Evolutionary conservation across 257 asterid genomes (phyloP), one percentile per base, ranked within the genome.

Genomic region (Anisodus acutangulus): DNA sequence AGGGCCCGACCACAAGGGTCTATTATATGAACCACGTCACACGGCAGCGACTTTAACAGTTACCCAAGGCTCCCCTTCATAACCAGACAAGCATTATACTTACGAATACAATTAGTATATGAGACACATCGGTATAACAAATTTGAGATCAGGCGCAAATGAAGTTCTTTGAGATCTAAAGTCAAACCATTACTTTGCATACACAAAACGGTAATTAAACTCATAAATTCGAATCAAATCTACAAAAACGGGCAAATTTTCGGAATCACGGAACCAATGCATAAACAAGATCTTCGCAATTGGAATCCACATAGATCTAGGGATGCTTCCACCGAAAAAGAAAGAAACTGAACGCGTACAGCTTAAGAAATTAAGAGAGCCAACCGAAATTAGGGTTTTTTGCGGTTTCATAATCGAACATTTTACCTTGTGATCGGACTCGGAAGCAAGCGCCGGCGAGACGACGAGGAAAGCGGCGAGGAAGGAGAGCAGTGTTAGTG

Each of bases 351-450:
- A 47, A 72, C 11, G 59, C 6, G 59, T 47, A 47, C 37, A 72
- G 15, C 54, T 72, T 45, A 74, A 19, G 10, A 74, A 22, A 47
- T 19, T 8, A 11, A 74, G 35, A 11, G 8, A 22, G 19, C 22
- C 4, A 31, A 53, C 49, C 26, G 49, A 78, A 7, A 78, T 78
- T 78, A 53, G 82, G 82, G 64, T 53, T 78, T 78, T 53, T 31
- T 10, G 39, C 60, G 60, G 37, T 49, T 3, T 26, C 35, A 16
- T 2, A 10, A 72, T 72, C 60, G 80, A 19, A 49, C 19, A 79
- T n/a, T 78, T 13, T 41, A 85, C 87, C 87, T 80, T 85, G 87
- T 85, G 87, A 85, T 85, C 87, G 74, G 84, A 80, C 74, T 85
- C 87, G 64, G 87, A 85, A 70, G 87, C 87, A 66, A 80, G 59